phyloP scores from a whole-genome alignment of 202 grass and related monocot species.

The Elaeis oleifera region DNA sequence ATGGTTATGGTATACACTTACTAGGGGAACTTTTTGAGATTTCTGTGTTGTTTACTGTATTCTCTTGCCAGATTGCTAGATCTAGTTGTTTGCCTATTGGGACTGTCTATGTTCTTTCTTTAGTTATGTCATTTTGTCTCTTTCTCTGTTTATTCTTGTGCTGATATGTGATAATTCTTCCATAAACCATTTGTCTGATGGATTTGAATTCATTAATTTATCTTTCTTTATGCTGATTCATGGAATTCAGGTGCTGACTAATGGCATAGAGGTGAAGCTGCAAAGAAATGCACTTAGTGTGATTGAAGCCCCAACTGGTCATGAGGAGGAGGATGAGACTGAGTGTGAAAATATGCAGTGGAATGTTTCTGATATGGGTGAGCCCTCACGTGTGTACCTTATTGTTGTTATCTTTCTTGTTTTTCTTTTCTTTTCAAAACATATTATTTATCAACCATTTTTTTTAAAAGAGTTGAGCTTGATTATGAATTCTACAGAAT shows the following conservation, averaged over 20 bases:
- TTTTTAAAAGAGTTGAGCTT: too few relatives aligned
- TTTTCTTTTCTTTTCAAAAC: not conserved
- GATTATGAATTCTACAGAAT: too few relatives aligned
- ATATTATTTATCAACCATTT: not conserved
- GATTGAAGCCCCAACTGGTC: constrained; percentile 2
- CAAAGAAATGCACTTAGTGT: constrained; percentile 21
- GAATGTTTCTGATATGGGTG: constrained; percentile 25
- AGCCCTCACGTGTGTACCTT: constrained; percentile 16
- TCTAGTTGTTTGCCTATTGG: too few relatives aligned
- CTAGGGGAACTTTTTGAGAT: too few relatives aligned
- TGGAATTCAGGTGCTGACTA: constrained; percentile 16
- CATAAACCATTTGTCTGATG: not conserved
- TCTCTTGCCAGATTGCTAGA: too few relatives aligned
- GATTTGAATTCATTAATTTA: not conserved
- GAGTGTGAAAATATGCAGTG: constrained; percentile 13
- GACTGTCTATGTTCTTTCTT: too few relatives aligned
- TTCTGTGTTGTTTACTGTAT: too few relatives aligned
- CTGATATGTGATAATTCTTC: not conserved
- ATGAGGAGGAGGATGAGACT: constrained; percentile 12
- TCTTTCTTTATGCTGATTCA: not conserved
- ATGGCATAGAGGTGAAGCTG: constrained; percentile 19
- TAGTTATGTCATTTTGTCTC: too few relatives aligned
- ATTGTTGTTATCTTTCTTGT: not conserved
- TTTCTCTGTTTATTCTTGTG: too few relatives aligned
- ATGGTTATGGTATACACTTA: too few relatives aligned